phyloP scores from a whole-genome alignment of 1,284 basidiomycete genomes.

The Singerocomus rubriflavus region DNA sequence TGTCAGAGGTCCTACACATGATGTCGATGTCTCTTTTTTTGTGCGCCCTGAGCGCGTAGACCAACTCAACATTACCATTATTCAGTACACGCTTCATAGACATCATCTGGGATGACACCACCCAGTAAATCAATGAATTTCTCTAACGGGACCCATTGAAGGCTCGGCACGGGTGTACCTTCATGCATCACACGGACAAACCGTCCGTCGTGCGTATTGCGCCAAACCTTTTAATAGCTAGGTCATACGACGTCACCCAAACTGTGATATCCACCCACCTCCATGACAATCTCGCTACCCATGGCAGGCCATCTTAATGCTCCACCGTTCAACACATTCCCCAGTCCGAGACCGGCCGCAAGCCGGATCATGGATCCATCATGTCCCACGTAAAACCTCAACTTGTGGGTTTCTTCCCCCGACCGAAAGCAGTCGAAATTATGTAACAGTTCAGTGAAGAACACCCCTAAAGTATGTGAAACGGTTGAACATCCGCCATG shows the following conservation, averaged over 20 bases:
- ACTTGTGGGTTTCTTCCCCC: constrained; percentile 37
- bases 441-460: constrained; percentile 36
- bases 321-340: constrained; percentile 26
- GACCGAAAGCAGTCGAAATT: constrained; percentile 30
- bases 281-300: constrained; percentile 50
- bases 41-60: neutral
- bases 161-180: constrained; percentile 38
- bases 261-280: constrained; percentile 33
- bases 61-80: neutral
- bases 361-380: constrained; percentile 52
- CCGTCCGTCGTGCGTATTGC: constrained; percentile 14
- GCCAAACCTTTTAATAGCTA: constrained; percentile 40
- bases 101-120: constrained; percentile 37
- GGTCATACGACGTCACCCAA: constrained; percentile 1
- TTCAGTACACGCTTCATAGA: constrained; percentile 27
- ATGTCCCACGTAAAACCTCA: constrained; percentile 48
- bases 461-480: constrained; percentile 29
- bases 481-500: neutral
- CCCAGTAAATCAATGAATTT: constrained; percentile 39
- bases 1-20: neutral
- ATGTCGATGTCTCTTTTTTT: neutral
- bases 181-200: constrained; percentile 50
- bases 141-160: constrained; percentile 40
- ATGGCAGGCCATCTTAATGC: constrained; percentile 49
- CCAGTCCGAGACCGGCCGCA: constrained; percentile 45